Evolutionary conservation across 2,329 filamentous ascomycete genomes (phyloP), one percentile per base, ranked within the genome.

Genomic region (Conoideocrella luteorostrata): DNA sequence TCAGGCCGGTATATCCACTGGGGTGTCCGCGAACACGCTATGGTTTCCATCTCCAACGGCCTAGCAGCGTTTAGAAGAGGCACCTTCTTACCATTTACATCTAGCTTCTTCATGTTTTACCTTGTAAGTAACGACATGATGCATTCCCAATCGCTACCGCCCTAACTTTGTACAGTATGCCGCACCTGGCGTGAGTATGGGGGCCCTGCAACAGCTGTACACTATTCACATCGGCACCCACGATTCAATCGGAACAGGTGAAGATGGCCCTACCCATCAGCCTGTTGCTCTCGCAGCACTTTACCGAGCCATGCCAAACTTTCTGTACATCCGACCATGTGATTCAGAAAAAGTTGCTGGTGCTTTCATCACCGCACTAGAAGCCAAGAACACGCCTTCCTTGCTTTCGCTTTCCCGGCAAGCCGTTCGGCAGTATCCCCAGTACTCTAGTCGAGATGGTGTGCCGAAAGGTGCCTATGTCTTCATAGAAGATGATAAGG

Each of bases 61-160:
- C 59, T 83, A 4, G 77, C 79, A 0, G 79, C 79, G 2, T 82
- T 68, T 47, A 64, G 66, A 46, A 72, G 67, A 28, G 71, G 68
- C 20, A 77, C 75, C 0, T 70, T 81, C 49, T 60, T 82, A 7
- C 77, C 77, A 0, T 61, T 80, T 28, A 82, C 77, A 1, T 72
- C 73, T 0, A 70, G 68, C 4, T 82, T 81, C 61, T 80, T 80
- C 64, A 81, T 82, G 74, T 81, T 81, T 58, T 80, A 80, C 51
- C 57, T 66, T 17, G 56, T 57, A 36, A 48, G 53, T 48, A 20
- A 29, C 7, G 26, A 5, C 18, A 39, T 34, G 36, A 17, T 9
- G 18, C 18, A n/a, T 33, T 33, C 18, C n/a, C 7, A 5, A 18
- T 9, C 12, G 30, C 11, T 9, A 33, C 18, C 11, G 15, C 12